Base-by-base conservation (phyloP, 225 moss, liverwort and hornwort species). In the Pseudisothecium myosuroides region DNA sequence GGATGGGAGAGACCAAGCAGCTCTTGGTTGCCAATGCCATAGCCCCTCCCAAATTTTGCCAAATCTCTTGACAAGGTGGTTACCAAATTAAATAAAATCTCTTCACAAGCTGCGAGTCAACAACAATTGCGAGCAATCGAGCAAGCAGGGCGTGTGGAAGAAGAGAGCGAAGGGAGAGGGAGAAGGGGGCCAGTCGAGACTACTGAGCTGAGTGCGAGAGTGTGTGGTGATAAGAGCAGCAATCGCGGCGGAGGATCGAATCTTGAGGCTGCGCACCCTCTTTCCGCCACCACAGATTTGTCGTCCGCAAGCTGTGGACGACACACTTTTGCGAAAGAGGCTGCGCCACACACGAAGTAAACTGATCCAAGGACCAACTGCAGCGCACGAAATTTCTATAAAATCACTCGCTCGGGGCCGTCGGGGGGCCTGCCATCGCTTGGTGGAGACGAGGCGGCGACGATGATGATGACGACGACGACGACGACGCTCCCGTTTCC, bases 11-110 rank as follows among this genome's bases (percentile, higher is more conserved):
- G n/a, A 89, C 94, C 92, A 91, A 91, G 71, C 90, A 91, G 92
- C 94, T 88, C 67, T 52, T 86, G 84, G 91, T 92, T 94, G 94
- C 90, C 92, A 94, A 91, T 94, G 94, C 94, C 94, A 94, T 94
- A 92, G 90, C 85, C 93, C 76, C 77, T 59, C 64, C 55, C 12
- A 55, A 87, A 55, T 32, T 24, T 87, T 54, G 11, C 31, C 86
- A 52, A 86, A 75, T 69, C 39, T 39, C 69, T 83, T 21, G 29
- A n/a, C 39, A 54, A 47, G 7, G 37, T 28, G 83, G 29, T 68
- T 41, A n/a, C 83, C 65, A n/a, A 83, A n/a, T n/a, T n/a, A n/a
- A n/a, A n/a, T n/a, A n/a, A n/a, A n/a, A 52, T 37, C 83, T 50
- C 36, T 56, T 39, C 55, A 68, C 54, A 71, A 71, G 41, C 39